phyloP scores from a whole-genome alignment of 805 yeast genomes.

The Candida succiphila region DNA sequence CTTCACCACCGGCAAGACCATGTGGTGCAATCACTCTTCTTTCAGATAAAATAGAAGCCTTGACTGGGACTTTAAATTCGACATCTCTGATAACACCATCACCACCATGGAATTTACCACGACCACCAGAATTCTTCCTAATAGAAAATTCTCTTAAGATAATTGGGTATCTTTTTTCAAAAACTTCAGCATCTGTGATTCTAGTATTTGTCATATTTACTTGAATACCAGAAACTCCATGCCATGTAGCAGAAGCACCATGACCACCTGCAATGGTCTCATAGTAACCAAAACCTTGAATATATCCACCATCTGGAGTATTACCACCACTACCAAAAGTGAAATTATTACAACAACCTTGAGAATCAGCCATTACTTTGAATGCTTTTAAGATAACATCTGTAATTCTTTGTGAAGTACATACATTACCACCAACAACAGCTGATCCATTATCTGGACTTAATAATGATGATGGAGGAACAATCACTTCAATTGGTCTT shows the following conservation, averaged over 20 bases:
- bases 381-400: constrained; percentile 85
- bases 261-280: constrained; percentile 96
- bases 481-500: constrained; percentile 58
- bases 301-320: constrained; percentile 35
- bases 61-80: constrained; percentile 63
- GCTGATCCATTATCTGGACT: constrained; percentile 82
- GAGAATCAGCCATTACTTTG: constrained; percentile 87
- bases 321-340: constrained; percentile 82
- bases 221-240: constrained; percentile 85
- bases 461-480: constrained; percentile 55
- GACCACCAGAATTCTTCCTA: constrained; percentile 71
- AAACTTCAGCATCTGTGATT: constrained; percentile 83
- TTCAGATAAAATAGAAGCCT: constrained; percentile 77
- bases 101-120: constrained; percentile 67
- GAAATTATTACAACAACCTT: constrained; percentile 90
- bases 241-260: constrained; percentile 79
- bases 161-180: constrained; percentile 84
- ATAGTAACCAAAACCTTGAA: constrained; percentile 77
- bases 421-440: constrained; percentile 91
- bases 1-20: constrained; percentile 76
- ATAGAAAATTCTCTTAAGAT: constrained; percentile 62
- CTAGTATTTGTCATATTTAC: constrained; percentile 92
- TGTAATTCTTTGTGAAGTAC: constrained; percentile 88
- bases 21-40: constrained; percentile 79
- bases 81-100: constrained; percentile 81